phyloP scores from a whole-genome alignment of 2,329 filamentous ascomycete species.

The Trichoderma asperellum region DNA sequence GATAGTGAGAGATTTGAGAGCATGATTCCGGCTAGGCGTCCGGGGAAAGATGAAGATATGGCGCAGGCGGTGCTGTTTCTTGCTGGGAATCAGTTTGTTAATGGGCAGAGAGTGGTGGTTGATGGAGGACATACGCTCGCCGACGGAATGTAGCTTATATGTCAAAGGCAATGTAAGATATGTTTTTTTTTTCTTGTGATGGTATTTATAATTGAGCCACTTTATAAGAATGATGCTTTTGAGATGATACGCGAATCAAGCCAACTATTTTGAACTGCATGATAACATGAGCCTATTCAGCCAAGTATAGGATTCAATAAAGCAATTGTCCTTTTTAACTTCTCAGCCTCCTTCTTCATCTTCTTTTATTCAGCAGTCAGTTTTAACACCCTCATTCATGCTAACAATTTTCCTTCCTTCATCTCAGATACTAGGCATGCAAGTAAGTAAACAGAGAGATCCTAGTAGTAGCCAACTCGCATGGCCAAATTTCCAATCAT shows the following conservation, averaged over 20 bases:
- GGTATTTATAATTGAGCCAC: not conserved
- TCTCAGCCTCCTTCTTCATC: too few species aligned
- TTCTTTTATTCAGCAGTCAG: too few species aligned
- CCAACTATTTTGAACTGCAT: too few species aligned
- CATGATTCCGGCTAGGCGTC: slow-evolving; percentile 66
- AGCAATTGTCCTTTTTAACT: too few species aligned
- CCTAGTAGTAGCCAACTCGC: not conserved
- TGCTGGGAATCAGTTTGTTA: slow-evolving; percentile 50
- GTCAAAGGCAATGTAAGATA: too few species aligned
- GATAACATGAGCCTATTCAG: too few species aligned
- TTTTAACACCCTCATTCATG: too few species aligned
- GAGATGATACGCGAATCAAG: too few species aligned
- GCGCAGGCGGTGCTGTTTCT: slow-evolving; percentile 66
- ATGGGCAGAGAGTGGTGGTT: slow-evolving; percentile 49
- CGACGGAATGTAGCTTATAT: slow-evolving; percentile 36
- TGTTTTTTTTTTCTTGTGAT: not conserved
- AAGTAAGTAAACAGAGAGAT: too few species aligned
- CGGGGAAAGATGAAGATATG: slow-evolving; percentile 72
- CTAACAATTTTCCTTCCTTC: too few species aligned
- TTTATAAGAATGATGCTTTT: not conserved
- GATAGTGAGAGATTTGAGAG: slow-evolving; percentile 56
- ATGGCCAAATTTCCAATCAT: not conserved
- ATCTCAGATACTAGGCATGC: too few species aligned
- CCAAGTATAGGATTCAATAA: too few species aligned
- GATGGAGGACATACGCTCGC: slow-evolving; percentile 51